Base-by-base conservation (phyloP, 2,329 filamentous ascomycete species). In the Epichloe brachyelytri region DNA sequence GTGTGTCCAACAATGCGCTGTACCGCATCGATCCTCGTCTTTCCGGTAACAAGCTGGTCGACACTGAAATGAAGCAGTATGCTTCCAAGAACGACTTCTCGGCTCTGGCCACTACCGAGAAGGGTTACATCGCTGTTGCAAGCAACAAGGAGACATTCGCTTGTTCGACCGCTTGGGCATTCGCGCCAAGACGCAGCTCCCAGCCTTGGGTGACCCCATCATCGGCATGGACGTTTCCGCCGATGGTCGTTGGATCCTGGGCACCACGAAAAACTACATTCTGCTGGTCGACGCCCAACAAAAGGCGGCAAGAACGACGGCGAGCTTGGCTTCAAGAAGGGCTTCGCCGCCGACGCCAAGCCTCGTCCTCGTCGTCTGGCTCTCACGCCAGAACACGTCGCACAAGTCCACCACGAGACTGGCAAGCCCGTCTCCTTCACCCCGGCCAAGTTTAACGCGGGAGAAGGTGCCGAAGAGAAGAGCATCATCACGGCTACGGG, bases 21-120 rank as follows among this genome's bases (percentile, higher is more conserved):
- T 98, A 90, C 74, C 86, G 91, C 11, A 79, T 98, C 52, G 93
- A 98, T 65, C 93, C 93, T 58, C 90, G 93, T 65, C 71, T 96
- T 20, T 74, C 86, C 6, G 93, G 90, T 48, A 85, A 86, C 71
- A 98, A 98, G 72, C 80, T 98, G 44, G 93, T 97, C 15, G 89
- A 96, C 56, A 77, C 85, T 7, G 83, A 97, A 59, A 78, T 97
- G 61, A 97, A 98, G 74, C 91, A 97, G 66, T 98, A 98, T 64
- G 82, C 77, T 12, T 94, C 89, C 60, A 97, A 97, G 78, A 97
- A 97, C 62, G 90, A 95, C 61, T 98, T 98, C 69, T 96, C 90
- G 0, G 85, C 91, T 14, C 78, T 94, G 30, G 88, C 93, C 5
- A 97, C 93, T 0, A 98, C 93, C 0, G 89, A 95, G 62, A 91